Evolutionary conservation across 371 early-diverging fungal species (phyloP).

Genomic region (Mortierella sp.): DNA sequence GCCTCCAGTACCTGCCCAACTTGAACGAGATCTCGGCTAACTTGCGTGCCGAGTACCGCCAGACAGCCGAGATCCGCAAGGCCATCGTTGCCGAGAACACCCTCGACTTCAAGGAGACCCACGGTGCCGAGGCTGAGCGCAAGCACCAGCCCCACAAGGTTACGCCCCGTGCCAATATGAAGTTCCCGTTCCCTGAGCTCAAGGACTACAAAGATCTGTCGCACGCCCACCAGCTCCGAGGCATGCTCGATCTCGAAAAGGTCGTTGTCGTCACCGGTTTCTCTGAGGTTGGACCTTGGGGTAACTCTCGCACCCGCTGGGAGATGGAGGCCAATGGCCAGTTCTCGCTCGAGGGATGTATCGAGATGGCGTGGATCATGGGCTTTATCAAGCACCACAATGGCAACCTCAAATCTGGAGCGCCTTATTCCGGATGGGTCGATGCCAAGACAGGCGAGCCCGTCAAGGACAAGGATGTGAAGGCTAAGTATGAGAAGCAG

Average conservation of each 20-base stretch:
- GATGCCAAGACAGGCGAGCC: constrained; percentile 92
- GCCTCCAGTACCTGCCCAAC: constrained; percentile 87
- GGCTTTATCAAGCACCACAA: constrained; percentile 92
- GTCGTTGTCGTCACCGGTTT: constrained; percentile 95
- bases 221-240: constrained; percentile 82
- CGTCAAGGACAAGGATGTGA: constrained; percentile 91
- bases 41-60: constrained; percentile 82
- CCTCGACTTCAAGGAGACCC: constrained; percentile 81
- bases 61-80: constrained; percentile 88
- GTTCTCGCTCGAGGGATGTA: constrained; percentile 95
- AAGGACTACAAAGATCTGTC: constrained; percentile 74
- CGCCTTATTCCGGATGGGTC: constrained; percentile 93
- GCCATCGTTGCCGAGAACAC: constrained; percentile 84
- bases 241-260: constrained; percentile 92
- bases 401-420: constrained; percentile 86
- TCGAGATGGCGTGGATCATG: constrained; percentile 98
- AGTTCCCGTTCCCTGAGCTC: constrained; percentile 89
- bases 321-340: constrained; percentile 96
- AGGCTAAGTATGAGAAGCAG: constrained; percentile 92
- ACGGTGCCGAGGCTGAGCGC: constrained; percentile 79
- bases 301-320: constrained; percentile 96
- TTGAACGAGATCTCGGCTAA: constrained; percentile 79
- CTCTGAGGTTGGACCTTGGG: constrained; percentile 96
- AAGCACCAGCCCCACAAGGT: constrained; percentile 82
- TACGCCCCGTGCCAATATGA: constrained; percentile 94